phyloP scores from a whole-genome alignment of 1,139 yeast species.

The Yamadazyma friedrichii region DNA sequence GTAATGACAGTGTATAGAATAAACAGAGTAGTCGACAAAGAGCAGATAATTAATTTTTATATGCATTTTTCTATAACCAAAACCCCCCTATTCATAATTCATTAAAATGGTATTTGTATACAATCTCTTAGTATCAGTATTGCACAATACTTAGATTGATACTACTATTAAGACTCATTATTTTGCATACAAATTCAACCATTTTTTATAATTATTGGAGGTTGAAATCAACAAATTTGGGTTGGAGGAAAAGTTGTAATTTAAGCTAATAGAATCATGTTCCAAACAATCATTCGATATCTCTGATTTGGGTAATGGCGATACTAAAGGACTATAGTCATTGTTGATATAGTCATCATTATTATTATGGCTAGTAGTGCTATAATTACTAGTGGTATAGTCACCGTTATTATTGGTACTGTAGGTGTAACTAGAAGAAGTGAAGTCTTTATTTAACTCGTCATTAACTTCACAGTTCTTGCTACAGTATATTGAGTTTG shows the following conservation, averaged over 20 bases:
- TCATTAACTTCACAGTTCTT: conserved; percentile 54
- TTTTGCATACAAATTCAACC: conserved; percentile 10
- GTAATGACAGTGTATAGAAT: too few relatives aligned
- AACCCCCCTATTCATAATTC: too few relatives aligned
- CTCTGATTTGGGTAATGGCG: not conserved
- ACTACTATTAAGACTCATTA: not conserved
- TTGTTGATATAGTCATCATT: too few relatives aligned
- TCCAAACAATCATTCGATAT: conserved; percentile 6
- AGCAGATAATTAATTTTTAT: too few relatives aligned
- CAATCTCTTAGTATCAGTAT: too few relatives aligned
- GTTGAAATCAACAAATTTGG: conserved; percentile 4
- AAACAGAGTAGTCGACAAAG: too few relatives aligned
- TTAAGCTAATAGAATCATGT: conserved; percentile 15
- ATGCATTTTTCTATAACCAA: too few relatives aligned
- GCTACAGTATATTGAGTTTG: conserved; percentile 58
- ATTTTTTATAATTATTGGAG: conserved; percentile 10
- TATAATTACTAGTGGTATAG: too few relatives aligned
- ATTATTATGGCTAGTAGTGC: too few relatives aligned
- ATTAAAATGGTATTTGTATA: too few relatives aligned
- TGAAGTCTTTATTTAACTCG: conserved; percentile 19
- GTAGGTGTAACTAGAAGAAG: conserved; percentile 5
- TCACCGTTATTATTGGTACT: too few relatives aligned
- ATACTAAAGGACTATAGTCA: conserved; percentile 13
- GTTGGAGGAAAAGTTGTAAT: conserved; percentile 6
- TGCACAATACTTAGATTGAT: too few relatives aligned